These are phyloP conservation scores for Ciborinia camelliae DNA, from an alignment of 2,329 filamentous ascomycete genomes.

Conservation along the genomic window DNA sequence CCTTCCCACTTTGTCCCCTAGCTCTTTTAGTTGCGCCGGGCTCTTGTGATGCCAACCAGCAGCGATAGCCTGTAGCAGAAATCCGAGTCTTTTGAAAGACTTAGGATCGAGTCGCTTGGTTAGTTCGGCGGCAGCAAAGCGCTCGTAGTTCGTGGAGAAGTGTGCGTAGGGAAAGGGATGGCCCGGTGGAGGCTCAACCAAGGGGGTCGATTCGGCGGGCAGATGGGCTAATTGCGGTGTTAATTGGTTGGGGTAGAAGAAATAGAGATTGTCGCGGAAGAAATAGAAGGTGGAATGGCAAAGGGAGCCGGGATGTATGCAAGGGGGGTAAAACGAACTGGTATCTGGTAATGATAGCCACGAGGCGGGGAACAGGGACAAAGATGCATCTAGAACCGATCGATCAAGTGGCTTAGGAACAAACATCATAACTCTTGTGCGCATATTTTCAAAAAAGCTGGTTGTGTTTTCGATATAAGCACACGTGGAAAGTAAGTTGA, in stretches of 20 bases:
- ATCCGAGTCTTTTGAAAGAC: constrained; percentile 62
- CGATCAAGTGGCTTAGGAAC: constrained; percentile 68
- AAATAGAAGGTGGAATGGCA: constrained; percentile 40
- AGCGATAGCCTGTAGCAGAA: constrained; percentile 74
- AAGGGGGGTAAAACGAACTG: constrained; percentile 44
- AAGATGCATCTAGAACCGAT: constrained; percentile 61
- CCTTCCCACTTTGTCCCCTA: constrained; percentile 67
- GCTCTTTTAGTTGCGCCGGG: constrained; percentile 57
- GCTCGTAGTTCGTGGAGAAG: constrained; percentile 76
- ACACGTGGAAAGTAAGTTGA: constrained; percentile 61
- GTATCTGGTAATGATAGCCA: constrained; percentile 64
- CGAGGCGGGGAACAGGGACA: constrained; percentile 59
- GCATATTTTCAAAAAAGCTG: constrained; percentile 62
- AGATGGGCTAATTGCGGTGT: constrained; percentile 33
- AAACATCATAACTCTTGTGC: constrained; percentile 53
- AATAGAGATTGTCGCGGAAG: constrained; percentile 68
- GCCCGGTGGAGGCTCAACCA: constrained; percentile 37
- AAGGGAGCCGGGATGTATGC: constrained; percentile 36
- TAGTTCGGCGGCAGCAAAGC: constrained; percentile 77
- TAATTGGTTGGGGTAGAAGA: background rate
- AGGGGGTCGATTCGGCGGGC: constrained; percentile 45
- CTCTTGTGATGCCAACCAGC: constrained; percentile 78
- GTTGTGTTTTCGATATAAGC: constrained; percentile 59
- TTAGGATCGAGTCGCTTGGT: constrained; percentile 61
- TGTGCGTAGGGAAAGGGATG: constrained; percentile 41